Evolutionary conservation across 257 asterid species (phyloP).

Genomic region (Capsicum rhomboideum): DNA sequence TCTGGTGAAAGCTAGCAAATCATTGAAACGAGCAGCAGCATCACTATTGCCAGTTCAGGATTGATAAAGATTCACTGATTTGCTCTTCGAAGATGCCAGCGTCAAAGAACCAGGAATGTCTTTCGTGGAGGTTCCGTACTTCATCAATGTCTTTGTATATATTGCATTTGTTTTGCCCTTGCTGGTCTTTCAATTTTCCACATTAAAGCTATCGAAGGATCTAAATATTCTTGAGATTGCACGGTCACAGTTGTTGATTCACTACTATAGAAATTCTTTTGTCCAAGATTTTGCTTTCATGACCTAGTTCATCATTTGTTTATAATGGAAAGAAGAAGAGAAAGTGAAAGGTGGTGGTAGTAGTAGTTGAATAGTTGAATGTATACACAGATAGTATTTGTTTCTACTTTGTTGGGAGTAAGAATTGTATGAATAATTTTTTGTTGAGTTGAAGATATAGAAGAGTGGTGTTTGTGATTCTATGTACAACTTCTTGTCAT

Average conservation of each 20-base stretch:
- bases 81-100: neutral
- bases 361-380: neutral
- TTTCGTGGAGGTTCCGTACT: neutral
- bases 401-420: neutral
- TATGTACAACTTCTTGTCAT: neutral
- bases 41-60: slow-evolving; percentile 21
- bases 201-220: neutral
- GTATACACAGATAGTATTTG: neutral
- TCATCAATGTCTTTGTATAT: neutral
- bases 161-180: neutral
- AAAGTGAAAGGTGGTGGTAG: neutral
- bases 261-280: neutral
- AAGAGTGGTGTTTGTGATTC: neutral
- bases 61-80: neutral
- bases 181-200: neutral
- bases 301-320: neutral
- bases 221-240: neutral
- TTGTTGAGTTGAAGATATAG: neutral
- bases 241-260: neutral
- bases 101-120: neutral
- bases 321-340: neutral
- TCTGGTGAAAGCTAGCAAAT: slow-evolving; percentile 51
- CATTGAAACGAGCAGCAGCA: slow-evolving; percentile 48
- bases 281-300: neutral
- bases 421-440: neutral